phyloP scores from a whole-genome alignment of 139 green algal genomes.

The Zygnema circumcarinatum region DNA sequence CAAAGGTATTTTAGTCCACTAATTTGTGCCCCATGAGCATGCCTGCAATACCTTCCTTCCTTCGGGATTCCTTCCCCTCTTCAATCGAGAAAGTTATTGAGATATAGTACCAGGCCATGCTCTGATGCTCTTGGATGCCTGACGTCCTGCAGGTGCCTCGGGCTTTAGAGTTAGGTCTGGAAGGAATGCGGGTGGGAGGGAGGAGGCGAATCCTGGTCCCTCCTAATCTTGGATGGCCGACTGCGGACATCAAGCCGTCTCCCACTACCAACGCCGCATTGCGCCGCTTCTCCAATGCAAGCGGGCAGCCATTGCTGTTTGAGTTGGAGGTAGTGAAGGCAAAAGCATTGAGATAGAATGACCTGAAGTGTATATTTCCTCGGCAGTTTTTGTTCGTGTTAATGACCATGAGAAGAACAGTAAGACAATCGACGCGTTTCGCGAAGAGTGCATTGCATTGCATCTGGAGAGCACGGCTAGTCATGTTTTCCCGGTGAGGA shows the following conservation, averaged over 20 bases:
- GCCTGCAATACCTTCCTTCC: constrained; percentile 5
- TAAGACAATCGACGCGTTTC: too few relatives aligned
- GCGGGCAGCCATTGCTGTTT: constrained; percentile 33
- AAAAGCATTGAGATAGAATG: background rate
- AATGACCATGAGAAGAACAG: too few relatives aligned
- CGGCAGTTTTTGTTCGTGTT: too few relatives aligned
- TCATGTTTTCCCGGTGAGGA: too few relatives aligned
- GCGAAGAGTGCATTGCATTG: too few relatives aligned
- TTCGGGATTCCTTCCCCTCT: background rate
- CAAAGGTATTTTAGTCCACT: constrained; percentile 36
- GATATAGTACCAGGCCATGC: too few relatives aligned
- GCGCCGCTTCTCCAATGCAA: constrained; percentile 15
- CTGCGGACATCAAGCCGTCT: constrained; percentile 11
- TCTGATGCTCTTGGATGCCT: too few relatives aligned
- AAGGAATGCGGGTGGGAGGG: constrained; percentile 40
- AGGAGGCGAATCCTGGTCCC: constrained; percentile 33
- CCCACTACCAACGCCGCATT: constrained; percentile 9
- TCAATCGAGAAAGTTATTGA: background rate
- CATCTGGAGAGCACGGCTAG: too few relatives aligned
- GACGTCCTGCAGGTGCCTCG: constrained; percentile 37
- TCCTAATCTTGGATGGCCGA: constrained; percentile 13
- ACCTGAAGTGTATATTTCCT: too few relatives aligned
- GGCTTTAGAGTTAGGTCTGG: constrained; percentile 25
- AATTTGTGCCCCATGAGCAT: background rate
- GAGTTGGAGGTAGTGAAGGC: constrained; percentile 48